phyloP scores from a whole-genome alignment of 164 flowering plant species.

The Tinospora cordifolia region DNA sequence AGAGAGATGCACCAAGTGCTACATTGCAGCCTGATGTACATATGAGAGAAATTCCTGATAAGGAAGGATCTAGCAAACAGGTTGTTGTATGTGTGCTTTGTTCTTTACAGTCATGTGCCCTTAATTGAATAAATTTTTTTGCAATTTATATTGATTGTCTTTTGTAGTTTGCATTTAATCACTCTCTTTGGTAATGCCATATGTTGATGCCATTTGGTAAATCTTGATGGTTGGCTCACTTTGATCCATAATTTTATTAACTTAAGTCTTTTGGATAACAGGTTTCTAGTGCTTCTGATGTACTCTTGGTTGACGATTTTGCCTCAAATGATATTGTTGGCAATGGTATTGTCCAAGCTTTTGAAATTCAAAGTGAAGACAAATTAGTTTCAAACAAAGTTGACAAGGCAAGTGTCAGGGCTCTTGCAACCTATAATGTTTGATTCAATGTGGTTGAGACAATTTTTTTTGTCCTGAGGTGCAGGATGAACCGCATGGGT shows the following conservation, averaged over 20 bases:
- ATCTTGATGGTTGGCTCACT: too few species aligned
- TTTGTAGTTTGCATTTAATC: too few species aligned
- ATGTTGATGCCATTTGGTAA: too few species aligned
- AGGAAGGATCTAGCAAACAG: slow-evolving; percentile 1
- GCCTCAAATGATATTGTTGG: too few species aligned
- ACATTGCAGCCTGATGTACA: slow-evolving; percentile 13
- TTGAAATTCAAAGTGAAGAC: slow-evolving; percentile 7
- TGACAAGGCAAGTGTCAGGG: slow-evolving; percentile 1
- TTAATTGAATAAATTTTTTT: too few species aligned
- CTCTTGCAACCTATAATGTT: background rate
- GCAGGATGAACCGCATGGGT: slow-evolving; percentile 15
- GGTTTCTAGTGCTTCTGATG: slow-evolving; percentile 8
- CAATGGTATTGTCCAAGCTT: background rate
- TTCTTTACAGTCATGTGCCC: too few species aligned
- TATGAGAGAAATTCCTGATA: slow-evolving; percentile 12
- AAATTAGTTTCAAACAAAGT: slow-evolving; percentile 2
- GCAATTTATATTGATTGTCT: too few species aligned
- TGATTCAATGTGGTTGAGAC: background rate
- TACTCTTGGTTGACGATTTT: slow-evolving; percentile 3
- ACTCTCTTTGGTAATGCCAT: too few species aligned
- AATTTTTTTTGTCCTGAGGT: background rate
- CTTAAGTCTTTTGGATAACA: slow-evolving; percentile 7
- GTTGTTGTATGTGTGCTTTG: slow-evolving; percentile 1
- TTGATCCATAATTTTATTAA: background rate
- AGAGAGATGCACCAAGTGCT: slow-evolving; percentile 3